phyloP scores from a whole-genome alignment of 306 rosid species.

The Vigna reflexopilosa region DNA sequence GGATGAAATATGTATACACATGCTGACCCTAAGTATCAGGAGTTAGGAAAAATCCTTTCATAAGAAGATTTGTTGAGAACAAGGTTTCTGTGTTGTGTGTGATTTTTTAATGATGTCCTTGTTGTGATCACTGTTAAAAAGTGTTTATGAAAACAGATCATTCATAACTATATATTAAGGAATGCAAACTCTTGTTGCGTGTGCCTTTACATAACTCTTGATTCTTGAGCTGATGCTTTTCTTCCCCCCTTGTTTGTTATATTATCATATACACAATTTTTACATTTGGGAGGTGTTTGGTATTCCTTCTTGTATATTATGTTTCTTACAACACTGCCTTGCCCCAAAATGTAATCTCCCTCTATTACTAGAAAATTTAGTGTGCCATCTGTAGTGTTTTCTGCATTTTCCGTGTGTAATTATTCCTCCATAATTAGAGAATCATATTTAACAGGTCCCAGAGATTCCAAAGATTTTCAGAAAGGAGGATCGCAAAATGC shows the following conservation, averaged over 20 bases:
- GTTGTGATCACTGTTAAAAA: neutral
- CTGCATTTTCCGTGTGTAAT: conserved; percentile 18
- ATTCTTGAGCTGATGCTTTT: conserved; percentile 12
- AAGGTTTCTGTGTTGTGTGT: neutral
- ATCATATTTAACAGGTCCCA: conserved; percentile 56
- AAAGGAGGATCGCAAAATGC: conserved; percentile 70
- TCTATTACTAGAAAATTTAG: neutral
- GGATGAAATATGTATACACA: neutral
- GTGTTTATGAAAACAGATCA: neutral
- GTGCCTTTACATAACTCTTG: conserved; percentile 7
- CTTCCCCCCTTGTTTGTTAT: neutral
- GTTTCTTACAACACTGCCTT: neutral
- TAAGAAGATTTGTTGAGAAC: neutral
- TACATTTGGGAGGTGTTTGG: neutral
- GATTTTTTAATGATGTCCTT: conserved; percentile 20
- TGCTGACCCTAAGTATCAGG: neutral
- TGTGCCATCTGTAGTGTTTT: neutral
- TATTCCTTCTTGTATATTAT: conserved; percentile 3
- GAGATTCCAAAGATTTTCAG: conserved; percentile 59
- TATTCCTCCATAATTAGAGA: conserved; percentile 13
- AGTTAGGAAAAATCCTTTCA: neutral
- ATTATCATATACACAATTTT: neutral
- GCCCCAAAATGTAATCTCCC: neutral
- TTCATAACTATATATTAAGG: neutral
- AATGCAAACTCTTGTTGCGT: conserved; percentile 1